A percentile compares a stretch with the other conserved stretches of the same genome.
Conservation (phyloP, 2,329 filamentous ascomycete species). For the Sclerotinia borealis region DNA sequence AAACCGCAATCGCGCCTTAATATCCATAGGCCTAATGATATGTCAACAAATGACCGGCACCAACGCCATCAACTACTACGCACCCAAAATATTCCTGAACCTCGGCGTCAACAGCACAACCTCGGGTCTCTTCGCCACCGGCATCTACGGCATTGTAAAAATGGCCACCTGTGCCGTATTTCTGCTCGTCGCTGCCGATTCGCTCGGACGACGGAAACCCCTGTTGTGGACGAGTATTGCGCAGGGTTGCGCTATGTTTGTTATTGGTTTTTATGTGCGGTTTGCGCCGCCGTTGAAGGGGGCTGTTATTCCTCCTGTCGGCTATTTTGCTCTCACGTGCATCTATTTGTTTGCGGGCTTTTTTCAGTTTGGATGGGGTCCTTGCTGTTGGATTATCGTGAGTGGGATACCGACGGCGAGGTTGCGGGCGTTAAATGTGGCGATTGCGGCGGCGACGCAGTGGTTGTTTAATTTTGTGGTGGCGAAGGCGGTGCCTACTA, state of each 20-base stretch:
- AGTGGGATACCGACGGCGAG: slow-evolving; percentile 64
- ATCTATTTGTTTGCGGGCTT: slow-evolving; percentile 67
- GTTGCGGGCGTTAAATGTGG: slow-evolving; percentile 60
- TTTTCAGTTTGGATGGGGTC: slow-evolving; percentile 67
- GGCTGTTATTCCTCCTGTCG: slow-evolving; percentile 53
- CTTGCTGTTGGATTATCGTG: slow-evolving; percentile 62
- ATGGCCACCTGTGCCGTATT: slow-evolving; percentile 58
- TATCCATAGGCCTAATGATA: slow-evolving; percentile 58
- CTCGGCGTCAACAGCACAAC: slow-evolving; percentile 53
- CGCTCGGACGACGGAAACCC: slow-evolving; percentile 51
- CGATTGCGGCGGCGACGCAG: slow-evolving; percentile 61
- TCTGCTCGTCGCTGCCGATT: slow-evolving; percentile 62
- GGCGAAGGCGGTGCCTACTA: slow-evolving; percentile 59
- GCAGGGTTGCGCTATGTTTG: slow-evolving; percentile 58
- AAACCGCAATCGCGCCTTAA: slow-evolving; percentile 58
- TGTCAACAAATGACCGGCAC: slow-evolving; percentile 57
- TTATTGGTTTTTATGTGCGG: slow-evolving; percentile 66
- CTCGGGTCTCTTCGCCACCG: slow-evolving; percentile 63
- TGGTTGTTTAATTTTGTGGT: slow-evolving; percentile 73
- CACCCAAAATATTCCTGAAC: slow-evolving; percentile 61
- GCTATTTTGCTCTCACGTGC: slow-evolving; percentile 63
- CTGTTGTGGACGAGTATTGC: slow-evolving; percentile 60
- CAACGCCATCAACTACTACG: slow-evolving; percentile 47
- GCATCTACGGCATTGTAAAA: slow-evolving; percentile 69
- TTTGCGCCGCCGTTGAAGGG: slow-evolving; percentile 51